Evolutionary conservation across 2,329 filamentous ascomycete species (phyloP), one percentile per base, ranked within the genome.

Genomic region (Didymellaceae sp.): DNA sequence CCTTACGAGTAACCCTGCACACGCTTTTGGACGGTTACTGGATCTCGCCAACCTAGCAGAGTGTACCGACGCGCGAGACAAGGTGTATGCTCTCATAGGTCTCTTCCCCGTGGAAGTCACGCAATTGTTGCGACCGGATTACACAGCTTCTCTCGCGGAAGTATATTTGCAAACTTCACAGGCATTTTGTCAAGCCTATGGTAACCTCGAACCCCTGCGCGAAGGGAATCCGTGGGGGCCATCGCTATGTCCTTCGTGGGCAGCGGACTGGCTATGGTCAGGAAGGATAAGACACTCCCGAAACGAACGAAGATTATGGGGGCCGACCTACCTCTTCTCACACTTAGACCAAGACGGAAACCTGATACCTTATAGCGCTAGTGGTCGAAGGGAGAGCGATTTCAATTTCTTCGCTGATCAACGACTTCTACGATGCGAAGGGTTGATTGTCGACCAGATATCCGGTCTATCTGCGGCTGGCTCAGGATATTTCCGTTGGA

Each of bases 151-250:
- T 21, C 10, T 13, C 3, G 16, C 32, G 4, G n/a, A 4, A 21
- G 32, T 35, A 6, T 35, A 11, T 13, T 11, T 11, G 7, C 16
- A 35, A 11, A 22, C 18, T 5, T 4, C 32, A 1, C 21, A 33
- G 7, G 48, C 42, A 1, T 52, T 52, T 21, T 28, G 41, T 16
- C 1, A 18, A n/a, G 18, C 10, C 2, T 32, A 35, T 14, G 21
- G 24, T 2, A 52, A 46, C 35, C 42, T 52, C 8, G 48, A 52
- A 3, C 41, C 43, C 2, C n/a, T 52, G 11, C 41, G 42, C 9
- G 26, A 52, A 42, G 48, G 18, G 2, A 52, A 52, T 25, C 48
- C 48, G 6, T 52, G 48, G 48, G 48, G 48, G 4, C 41, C 25
- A 16, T 8, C 18, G 4, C 18, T n/a, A 4, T 26, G 22, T 9